phyloP scores from a whole-genome alignment of 1,284 basidiomycete species.

The Porodaedalea pini region DNA sequence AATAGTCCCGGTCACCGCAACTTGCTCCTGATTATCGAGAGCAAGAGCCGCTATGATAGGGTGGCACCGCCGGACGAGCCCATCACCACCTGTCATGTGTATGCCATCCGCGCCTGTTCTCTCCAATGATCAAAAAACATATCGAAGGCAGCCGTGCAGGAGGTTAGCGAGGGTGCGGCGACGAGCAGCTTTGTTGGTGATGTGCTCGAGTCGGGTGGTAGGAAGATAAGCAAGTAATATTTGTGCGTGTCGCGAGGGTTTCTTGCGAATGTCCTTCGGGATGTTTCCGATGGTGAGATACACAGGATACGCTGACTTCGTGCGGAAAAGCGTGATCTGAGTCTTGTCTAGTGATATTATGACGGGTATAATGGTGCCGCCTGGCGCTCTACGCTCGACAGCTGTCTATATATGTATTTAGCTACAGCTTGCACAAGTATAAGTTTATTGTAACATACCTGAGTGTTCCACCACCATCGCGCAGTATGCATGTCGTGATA shows the following conservation, averaged over 20 bases:
- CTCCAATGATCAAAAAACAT: constrained; percentile 21
- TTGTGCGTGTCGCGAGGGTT: constrained; percentile 23
- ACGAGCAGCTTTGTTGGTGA: not conserved
- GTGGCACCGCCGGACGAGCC: constrained; percentile 19
- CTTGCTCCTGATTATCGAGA: constrained; percentile 29
- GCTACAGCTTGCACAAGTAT: too few species aligned
- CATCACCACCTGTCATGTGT: constrained; percentile 22
- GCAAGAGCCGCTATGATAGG: constrained; percentile 26
- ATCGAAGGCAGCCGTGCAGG: constrained; percentile 26
- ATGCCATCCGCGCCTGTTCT: constrained; percentile 22
- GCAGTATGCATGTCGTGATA: constrained; percentile 26
- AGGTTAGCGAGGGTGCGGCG: constrained; percentile 3
- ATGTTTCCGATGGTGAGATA: constrained; percentile 30
- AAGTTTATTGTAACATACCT: constrained; percentile 22
- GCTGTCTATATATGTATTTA: not conserved
- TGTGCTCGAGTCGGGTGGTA: constrained; percentile 16
- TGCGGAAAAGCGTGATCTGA: constrained; percentile 25
- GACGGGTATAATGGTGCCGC: constrained; percentile 25
- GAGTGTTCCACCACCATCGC: constrained; percentile 25
- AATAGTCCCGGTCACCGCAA: constrained; percentile 19
- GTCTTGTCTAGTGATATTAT: constrained; percentile 25
- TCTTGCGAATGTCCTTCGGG: constrained; percentile 21
- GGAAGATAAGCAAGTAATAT: constrained; percentile 28
- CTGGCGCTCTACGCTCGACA: constrained; percentile 7
- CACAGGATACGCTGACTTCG: constrained; percentile 26